These are phyloP conservation scores for Persicaria maculosa DNA, from an alignment of 148 eudicot genomes.

Conservation along the genomic window DNA sequence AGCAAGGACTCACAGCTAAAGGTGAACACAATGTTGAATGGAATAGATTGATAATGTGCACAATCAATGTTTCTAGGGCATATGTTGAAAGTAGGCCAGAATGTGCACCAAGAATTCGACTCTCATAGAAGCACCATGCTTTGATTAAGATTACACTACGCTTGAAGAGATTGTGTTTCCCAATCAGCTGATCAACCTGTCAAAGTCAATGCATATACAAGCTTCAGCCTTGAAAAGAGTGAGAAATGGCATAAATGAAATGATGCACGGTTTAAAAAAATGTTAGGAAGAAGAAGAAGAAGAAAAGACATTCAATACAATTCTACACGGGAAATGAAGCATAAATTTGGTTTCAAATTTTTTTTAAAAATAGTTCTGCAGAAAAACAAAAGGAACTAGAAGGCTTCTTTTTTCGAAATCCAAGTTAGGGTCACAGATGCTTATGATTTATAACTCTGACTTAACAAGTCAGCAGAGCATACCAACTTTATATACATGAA, in stretches of 20 bases:
- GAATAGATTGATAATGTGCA: constrained; percentile 39
- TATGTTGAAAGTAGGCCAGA: constrained; percentile 52
- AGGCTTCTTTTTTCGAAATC: too few species aligned
- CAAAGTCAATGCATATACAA: neutral
- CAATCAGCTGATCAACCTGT: constrained; percentile 38
- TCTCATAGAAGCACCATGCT: constrained; percentile 64
- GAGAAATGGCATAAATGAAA: neutral
- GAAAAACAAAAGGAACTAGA: too few species aligned
- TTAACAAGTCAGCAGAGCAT: neutral
- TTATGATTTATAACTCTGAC: neutral
- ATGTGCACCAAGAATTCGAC: constrained; percentile 43
- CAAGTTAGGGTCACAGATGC: too few species aligned
- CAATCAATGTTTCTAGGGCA: constrained; percentile 46
- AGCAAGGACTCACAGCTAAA: constrained; percentile 33
- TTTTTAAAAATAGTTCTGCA: too few species aligned
- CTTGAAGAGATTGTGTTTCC: constrained; percentile 48
- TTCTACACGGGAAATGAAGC: neutral
- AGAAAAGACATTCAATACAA: neutral
- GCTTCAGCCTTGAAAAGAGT: neutral
- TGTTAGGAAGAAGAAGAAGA: neutral
- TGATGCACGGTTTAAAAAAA: neutral
- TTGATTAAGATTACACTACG: constrained; percentile 48
- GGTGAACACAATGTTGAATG: constrained; percentile 33
- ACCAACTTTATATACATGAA: neutral
- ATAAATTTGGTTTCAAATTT: neutral